phyloP scores from a whole-genome alignment of 2,329 filamentous ascomycete species.

The Cladosporium sp. region DNA sequence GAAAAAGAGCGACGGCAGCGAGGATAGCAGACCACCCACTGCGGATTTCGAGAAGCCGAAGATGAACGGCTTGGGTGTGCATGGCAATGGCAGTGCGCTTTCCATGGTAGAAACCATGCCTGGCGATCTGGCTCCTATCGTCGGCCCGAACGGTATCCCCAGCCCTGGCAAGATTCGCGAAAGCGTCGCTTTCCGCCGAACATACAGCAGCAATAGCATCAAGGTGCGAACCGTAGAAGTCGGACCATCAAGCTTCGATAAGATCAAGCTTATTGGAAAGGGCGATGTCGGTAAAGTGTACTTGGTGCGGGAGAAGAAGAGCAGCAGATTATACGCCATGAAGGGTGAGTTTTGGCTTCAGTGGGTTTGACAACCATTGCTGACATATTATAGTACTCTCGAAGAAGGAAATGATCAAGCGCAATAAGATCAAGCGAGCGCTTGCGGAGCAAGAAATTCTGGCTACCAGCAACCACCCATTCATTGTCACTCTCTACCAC shows the following conservation, averaged over 20 bases:
- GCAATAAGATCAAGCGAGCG: conserved; percentile 99
- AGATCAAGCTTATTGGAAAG: conserved; percentile 99
- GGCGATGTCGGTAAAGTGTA: conserved; percentile 99
- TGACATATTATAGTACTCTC: conserved; percentile 67
- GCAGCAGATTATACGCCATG: conserved; percentile 91
- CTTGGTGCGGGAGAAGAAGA: conserved; percentile 96
- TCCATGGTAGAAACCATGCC: conserved; percentile 47
- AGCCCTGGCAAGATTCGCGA: conserved; percentile 60
- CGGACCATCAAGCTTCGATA: conserved; percentile 91
- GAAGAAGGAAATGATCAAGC: conserved; percentile 99
- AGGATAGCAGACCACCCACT: conserved; percentile 64
- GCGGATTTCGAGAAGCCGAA: conserved; percentile 78
- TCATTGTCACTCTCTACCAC: conserved; percentile 97
- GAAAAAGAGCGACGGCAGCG: conserved; percentile 30
- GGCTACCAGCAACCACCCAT: conserved; percentile 96
- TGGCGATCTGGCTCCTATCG: conserved; percentile 32
- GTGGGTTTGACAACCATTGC: conserved; percentile 10
- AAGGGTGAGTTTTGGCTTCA: conserved; percentile 62
- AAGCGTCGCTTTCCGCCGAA: conserved; percentile 75
- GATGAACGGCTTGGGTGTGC: conserved; percentile 41
- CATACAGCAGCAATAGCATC: conserved; percentile 98
- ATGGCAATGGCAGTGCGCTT: conserved; percentile 37
- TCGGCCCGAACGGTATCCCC: conserved; percentile 53
- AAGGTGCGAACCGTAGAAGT: conserved; percentile 97
- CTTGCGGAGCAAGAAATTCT: conserved; percentile 96